phyloP scores from a whole-genome alignment of 2,329 filamentous ascomycete species.

The Geosmithia flava region DNA sequence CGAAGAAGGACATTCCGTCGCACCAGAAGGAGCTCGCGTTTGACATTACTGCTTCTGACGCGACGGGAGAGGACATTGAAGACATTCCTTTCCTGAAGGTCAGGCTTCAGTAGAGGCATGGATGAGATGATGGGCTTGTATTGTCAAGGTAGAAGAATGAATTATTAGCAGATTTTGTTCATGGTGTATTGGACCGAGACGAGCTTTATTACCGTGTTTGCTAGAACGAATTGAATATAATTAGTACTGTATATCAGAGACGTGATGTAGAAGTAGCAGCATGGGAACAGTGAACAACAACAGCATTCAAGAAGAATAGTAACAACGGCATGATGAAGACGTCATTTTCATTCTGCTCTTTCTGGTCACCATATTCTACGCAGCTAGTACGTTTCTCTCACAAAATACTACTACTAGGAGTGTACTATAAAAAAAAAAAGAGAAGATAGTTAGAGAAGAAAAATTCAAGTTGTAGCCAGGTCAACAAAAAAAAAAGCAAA shows the following conservation, averaged over 20 bases:
- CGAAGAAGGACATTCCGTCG: constrained; percentile 79
- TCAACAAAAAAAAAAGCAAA: neutral
- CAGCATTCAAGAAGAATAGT: no score
- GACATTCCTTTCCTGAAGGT: constrained; percentile 95
- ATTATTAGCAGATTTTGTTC: neutral
- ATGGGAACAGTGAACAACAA: no score
- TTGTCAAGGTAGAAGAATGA: neutral
- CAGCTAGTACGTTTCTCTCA: no score
- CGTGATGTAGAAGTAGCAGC: no score
- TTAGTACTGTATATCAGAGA: no score
- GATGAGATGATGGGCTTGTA: neutral
- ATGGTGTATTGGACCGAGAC: no score
- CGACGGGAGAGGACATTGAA: constrained; percentile 84
- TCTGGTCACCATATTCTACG: no score
- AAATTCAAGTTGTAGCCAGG: no score
- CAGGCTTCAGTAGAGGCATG: constrained; percentile 37
- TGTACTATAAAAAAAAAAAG: neutral
- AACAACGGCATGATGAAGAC: no score
- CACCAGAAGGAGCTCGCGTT: constrained; percentile 96
- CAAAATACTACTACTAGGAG: neutral
- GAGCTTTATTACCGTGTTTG: neutral
- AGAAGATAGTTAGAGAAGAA: neutral
- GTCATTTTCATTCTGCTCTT: no score
- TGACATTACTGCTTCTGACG: constrained; percentile 86
- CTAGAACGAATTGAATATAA: neutral